Base-by-base conservation (phyloP, 2,329 filamentous ascomycete genomes). In the Sporothrix protearum region DNA sequence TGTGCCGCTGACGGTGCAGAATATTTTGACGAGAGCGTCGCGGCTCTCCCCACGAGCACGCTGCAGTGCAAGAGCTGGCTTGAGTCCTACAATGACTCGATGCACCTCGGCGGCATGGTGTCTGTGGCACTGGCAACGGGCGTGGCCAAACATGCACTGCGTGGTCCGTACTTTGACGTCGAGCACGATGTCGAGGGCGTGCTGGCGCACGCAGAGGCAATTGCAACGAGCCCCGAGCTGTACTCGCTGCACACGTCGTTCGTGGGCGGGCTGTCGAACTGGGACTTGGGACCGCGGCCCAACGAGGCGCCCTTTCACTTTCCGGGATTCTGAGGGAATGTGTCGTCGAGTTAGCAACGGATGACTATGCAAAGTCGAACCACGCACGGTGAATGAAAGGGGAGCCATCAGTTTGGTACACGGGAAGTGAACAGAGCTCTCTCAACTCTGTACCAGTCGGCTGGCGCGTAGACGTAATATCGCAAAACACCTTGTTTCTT, bases 91-190 rank as follows among this genome's bases (percentile, higher is more conserved):
- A 77, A 77, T 70, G 78, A 79, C 69, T 78, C 78, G 25, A 76
- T 76, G 0, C 76, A 79, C 71, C 75, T 79, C n/a, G 78, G 78
- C 73, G 77, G 77, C 36, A 79, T 79, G 78, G 71, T 76, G 10
- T 79, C 77, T 57, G 77, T 79, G 2, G 78, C 78, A 45, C 72
- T 79, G 45, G 78, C 78, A 1, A 76, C 75, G 22, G 78, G 77
- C 0, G 7, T 78, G 1, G 77, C 74, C 30, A 78, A 77, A 70
- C 71, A 74, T 3, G 75, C 69, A 6, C 71, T 79, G 59, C 73
- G 75, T 39, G 77, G 78, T 4, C 74, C 72, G 66, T 79, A 79
- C 69, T 74, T 78, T 64, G 78, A 79, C 61, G 78, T 78, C 2
- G 75, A 74, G 0, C 78, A 79, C 71, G 77, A 79, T 53, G 67